A percentile compares a stretch with the other conserved stretches of the same genome.
phyloP scores from a whole-genome alignment of 768 basidiomycete species.

The Gyrodon lividus region DNA sequence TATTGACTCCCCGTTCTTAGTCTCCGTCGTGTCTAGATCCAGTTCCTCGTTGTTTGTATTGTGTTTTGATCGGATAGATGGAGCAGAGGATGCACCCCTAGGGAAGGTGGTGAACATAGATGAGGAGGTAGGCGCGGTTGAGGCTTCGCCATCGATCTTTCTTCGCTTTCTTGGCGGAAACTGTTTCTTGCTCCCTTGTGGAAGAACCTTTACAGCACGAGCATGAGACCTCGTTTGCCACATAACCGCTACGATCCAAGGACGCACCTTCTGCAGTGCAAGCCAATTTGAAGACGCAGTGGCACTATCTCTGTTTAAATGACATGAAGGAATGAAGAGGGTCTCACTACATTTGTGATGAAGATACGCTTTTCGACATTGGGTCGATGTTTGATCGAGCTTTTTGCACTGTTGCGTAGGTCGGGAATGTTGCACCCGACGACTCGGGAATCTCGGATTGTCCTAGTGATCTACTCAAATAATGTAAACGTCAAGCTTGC shows the following conservation, averaged over 20 bases:
- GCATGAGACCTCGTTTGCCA: background rate
- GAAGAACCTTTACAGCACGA: background rate
- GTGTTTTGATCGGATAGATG: conserved; percentile 2
- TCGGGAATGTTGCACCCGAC: background rate
- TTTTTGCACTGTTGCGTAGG: too few species aligned
- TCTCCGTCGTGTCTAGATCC: conserved; percentile 24
- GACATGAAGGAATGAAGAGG: background rate
- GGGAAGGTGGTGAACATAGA: background rate
- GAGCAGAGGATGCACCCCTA: conserved; percentile 4
- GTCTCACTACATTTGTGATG: background rate
- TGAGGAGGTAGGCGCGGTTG: background rate
- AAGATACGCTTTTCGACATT: background rate
- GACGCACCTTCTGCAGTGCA: conserved; percentile 49
- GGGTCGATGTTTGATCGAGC: background rate
- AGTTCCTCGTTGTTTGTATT: conserved; percentile 4
- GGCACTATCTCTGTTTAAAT: conserved; percentile 2
- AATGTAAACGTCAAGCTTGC: too few species aligned
- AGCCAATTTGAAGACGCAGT: conserved; percentile 60
- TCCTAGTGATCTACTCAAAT: background rate
- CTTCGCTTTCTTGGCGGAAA: conserved; percentile 16
- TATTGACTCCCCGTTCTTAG: conserved; percentile 50
- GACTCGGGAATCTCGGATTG: background rate
- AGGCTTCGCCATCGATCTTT: conserved; percentile 14
- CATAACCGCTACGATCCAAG: background rate
- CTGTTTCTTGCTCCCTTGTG: conserved; percentile 9